Conservation (phyloP, 192 early-diverging fungal species). For the Umbelopsis sp. region DNA sequence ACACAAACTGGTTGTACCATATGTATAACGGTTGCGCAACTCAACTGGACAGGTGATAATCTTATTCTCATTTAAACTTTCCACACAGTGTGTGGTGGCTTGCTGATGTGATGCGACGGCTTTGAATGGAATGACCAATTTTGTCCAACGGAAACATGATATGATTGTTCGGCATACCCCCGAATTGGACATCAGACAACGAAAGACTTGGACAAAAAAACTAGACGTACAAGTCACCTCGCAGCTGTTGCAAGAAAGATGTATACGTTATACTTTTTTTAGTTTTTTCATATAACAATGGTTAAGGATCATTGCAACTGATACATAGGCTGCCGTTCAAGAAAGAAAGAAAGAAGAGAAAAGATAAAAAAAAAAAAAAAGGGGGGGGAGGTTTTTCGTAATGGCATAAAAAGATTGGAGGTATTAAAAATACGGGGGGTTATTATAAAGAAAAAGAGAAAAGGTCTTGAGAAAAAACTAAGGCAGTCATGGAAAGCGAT, state of each 20-base stretch:
- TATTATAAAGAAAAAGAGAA: slow-evolving; percentile 3
- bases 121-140: no score
- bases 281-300: slow-evolving; percentile 14
- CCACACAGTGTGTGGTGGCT: no score
- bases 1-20: no score
- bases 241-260: neutral
- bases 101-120: no score
- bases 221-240: neutral
- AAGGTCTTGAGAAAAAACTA: neutral
- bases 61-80: no score
- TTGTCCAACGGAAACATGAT: no score
- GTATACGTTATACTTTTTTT: slow-evolving; percentile 20
- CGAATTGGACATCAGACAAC: neutral
- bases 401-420: slow-evolving; percentile 9
- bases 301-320: slow-evolving; percentile 9
- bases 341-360: neutral
- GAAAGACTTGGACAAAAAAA: neutral
- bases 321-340: slow-evolving; percentile 12
- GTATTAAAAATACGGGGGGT: slow-evolving; percentile 19
- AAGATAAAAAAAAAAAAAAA: no score
- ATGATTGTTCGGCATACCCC: neutral
- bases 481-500: slow-evolving; percentile 2
- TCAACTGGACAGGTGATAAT: no score
- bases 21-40: no score
- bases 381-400: neutral